Evolutionary conservation across 1,139 yeast genomes (phyloP).

Genomic region (Blastobotrys apis): DNA sequence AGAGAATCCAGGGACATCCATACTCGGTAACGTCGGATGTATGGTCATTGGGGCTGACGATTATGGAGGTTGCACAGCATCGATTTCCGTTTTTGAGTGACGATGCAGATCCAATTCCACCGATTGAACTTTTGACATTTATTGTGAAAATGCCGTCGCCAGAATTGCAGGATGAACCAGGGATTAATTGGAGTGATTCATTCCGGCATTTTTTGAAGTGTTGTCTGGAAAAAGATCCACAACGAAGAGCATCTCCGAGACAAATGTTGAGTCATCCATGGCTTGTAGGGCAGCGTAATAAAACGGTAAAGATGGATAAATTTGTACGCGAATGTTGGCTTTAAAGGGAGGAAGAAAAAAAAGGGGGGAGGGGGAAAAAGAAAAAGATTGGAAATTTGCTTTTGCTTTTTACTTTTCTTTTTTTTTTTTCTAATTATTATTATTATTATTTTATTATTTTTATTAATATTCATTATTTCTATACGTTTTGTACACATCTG

Average conservation of each 20-base stretch:
- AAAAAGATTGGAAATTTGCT: too few species aligned
- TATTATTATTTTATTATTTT: neutral
- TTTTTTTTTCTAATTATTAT: neutral
- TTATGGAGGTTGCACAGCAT: constrained; percentile 89
- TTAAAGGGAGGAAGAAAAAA: too few species aligned
- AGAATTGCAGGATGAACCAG: constrained; percentile 70
- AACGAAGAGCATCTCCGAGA: constrained; percentile 82
- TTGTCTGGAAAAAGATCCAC: constrained; percentile 76
- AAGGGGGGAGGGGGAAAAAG: too few species aligned
- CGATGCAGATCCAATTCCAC: constrained; percentile 47
- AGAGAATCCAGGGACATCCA: constrained; percentile 90
- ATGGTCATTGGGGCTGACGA: constrained; percentile 90
- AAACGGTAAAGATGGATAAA: constrained; percentile 78
- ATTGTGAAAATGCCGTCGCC: constrained; percentile 80
- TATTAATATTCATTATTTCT: neutral
- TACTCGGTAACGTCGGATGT: constrained; percentile 93
- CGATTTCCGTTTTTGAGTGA: constrained; percentile 63
- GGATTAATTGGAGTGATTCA: constrained; percentile 74
- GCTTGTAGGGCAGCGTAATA: constrained; percentile 68
- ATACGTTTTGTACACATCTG: neutral
- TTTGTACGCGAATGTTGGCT: constrained; percentile 82
- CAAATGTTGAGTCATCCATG: constrained; percentile 93
- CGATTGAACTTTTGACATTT: constrained; percentile 78
- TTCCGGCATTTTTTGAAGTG: constrained; percentile 78
- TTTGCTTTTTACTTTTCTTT: neutral